Evolutionary conservation across 176 grass and related monocot genomes (phyloP), one percentile per base, ranked within the genome.

Genomic region (Ananas comosus): DNA sequence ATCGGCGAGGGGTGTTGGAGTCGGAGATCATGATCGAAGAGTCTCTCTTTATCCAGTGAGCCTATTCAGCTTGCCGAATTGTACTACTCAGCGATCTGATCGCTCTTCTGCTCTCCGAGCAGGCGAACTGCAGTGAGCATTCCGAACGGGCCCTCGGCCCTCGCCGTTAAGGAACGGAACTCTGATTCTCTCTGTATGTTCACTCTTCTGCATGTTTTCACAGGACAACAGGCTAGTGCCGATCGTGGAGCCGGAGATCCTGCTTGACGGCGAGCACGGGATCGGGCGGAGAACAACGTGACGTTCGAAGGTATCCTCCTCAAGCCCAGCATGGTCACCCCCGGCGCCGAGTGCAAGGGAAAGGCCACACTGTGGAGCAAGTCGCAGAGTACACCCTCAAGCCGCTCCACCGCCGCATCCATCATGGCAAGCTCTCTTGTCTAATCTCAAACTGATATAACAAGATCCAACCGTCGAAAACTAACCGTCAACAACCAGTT

Each of bases 211-310:
- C 4, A 11, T 56, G 19, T 50, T 3, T 71, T 33, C 12, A 11
- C 13, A 74, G 57, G 71, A 74, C 71, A 74, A 51, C 10, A 57
- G 71, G 12, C 71, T 74, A 3, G 71, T 74, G 17, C 72, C 72
- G 25, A 53, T 74, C 12, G 72, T 74, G 72, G 72, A 74, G 61
- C 72, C 63, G 8, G 72, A 74, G 23, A 74, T 74, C 61, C 72
- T 65, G 13, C 61, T 74, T 2, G 72, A 74, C 19, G 72, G 72
- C 13, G 61, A 74, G 6, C 61, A 74, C 48, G 61, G 72, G 18
- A 74, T 74, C 48, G 72, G 2, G 72, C 61, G 2, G 61, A 74
- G 63, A 74, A 74, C 72, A 74, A 74, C 9, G 72, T 74, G 47
- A 64, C 64, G 71, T 74, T 74, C 12, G 57, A 74, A 24, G 71